Evolutionary conservation across 305 asterid genomes (phyloP), one percentile per base, ranked within the genome.

Genomic region (Caryopteris hybrid): DNA sequence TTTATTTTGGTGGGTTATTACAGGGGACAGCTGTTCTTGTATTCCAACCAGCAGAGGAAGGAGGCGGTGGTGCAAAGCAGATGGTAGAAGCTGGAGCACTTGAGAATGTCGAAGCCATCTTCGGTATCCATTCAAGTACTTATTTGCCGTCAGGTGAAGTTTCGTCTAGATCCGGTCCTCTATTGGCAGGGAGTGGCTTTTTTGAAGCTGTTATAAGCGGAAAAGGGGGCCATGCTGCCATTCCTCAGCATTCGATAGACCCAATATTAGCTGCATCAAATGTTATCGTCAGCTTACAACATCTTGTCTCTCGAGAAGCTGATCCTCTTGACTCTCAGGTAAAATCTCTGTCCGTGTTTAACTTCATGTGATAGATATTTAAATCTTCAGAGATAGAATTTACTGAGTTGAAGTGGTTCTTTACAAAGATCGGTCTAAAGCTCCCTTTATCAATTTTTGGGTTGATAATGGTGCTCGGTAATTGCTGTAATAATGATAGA

Each of bases 41-140:
- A 64, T 93, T 91, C 81, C 99, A 93, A 82, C 99, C 99, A 8
- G 99, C 96, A 21, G 99, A 93, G 79, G 99, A 93, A 83, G 96
- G 97, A 55, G 90, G 90, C 48, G 96, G 95, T 31, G 99, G 97
- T 68, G 96, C 96, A 6, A 88, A 84, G 81, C 83, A 70, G 80
- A 87, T 93, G 92, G 29, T 93, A 59, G 97, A 88, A 70, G 90
- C 78, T 27, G 96, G 97, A 56, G 86, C 82, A 16, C 79, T 93
- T 22, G 89, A 87, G 55, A 86, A 91, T 38, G 95, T 91, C 4
- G 82, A 84, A 68, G 96, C 96, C 69, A 88, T 93, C 66, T 91
- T 93, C 43, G 96, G 90, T 59, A 74, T 88, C 71, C 99, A 88
- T 70, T 73, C 78, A 9, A 27, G 52, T 62, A 65, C 84, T 39